phyloP scores from a whole-genome alignment of 352 stramenopile species.

The Hyphochytrium catenoides region DNA sequence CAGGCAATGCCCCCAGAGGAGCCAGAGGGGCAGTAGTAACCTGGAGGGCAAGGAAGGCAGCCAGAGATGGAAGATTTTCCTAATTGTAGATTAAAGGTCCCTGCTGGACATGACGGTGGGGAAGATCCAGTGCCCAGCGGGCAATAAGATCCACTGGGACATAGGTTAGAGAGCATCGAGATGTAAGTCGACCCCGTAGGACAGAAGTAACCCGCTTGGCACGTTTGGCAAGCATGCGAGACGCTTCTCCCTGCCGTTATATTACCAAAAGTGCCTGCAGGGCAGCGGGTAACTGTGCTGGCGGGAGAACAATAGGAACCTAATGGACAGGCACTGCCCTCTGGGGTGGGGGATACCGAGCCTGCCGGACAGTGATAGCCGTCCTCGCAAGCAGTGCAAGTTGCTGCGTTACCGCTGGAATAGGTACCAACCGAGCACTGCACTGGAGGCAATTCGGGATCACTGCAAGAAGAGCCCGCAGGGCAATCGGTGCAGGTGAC shows the following conservation, averaged over 20 bases:
- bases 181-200: slow-evolving; percentile 37
- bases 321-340: slow-evolving; percentile 49
- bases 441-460: slow-evolving; percentile 30
- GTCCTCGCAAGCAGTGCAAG: slow-evolving; percentile 28
- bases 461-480: slow-evolving; percentile 55
- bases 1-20: slow-evolving; percentile 22
- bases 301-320: slow-evolving; percentile 63
- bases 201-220: slow-evolving; percentile 43
- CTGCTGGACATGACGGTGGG: slow-evolving; percentile 50
- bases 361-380: slow-evolving; percentile 53
- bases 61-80: slow-evolving; percentile 20
- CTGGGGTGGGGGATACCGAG: slow-evolving; percentile 44
- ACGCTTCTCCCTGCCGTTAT: slow-evolving; percentile 45
- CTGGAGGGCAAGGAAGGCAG: slow-evolving; percentile 27
- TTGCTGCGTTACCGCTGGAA: slow-evolving; percentile 35
- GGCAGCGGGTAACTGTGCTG: slow-evolving; percentile 54
- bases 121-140: slow-evolving; percentile 29
- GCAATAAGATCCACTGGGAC: slow-evolving; percentile 35
- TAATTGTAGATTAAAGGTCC: slow-evolving; percentile 39
- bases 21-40: slow-evolving; percentile 32
- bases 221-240: slow-evolving; percentile 38
- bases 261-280: slow-evolving; percentile 57
- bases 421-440: slow-evolving; percentile 64
- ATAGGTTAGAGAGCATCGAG: slow-evolving; percentile 21
- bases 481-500: slow-evolving; percentile 32